phyloP scores from a whole-genome alignment of 805 yeast species.

The Ogataea allantospora region DNA sequence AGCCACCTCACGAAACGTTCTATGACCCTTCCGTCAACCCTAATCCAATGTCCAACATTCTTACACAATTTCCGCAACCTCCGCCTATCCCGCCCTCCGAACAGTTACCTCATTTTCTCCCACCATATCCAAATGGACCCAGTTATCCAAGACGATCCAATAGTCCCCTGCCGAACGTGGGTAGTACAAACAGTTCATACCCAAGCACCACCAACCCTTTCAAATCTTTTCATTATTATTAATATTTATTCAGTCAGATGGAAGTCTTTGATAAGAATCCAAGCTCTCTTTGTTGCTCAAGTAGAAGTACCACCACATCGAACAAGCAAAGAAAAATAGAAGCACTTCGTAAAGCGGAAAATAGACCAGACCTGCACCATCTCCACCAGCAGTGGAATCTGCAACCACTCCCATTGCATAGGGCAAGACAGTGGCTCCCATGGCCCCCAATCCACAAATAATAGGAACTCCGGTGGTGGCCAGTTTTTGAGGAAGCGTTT shows the following conservation, averaged over 20 bases:
- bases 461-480: constrained; percentile 72
- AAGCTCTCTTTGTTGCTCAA: constrained; percentile 15
- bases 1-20: background rate
- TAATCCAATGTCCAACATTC: constrained; percentile 13
- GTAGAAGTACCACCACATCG: constrained; percentile 31
- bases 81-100: constrained; percentile 1
- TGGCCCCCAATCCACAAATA: constrained; percentile 76
- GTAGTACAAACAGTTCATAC: constrained; percentile 8
- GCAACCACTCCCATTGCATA: constrained; percentile 55
- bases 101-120: background rate
- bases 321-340: constrained; percentile 24
- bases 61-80: constrained; percentile 10
- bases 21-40: constrained; percentile 7
- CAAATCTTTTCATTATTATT: constrained; percentile 13
- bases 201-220: constrained; percentile 15
- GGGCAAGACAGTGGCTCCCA: constrained; percentile 78
- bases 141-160: constrained; percentile 1
- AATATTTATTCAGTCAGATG: background rate
- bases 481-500: constrained; percentile 55
- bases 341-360: constrained; percentile 29
- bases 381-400: constrained; percentile 27
- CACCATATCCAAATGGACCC: too few species aligned
- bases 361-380: constrained; percentile 34
- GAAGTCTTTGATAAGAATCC: constrained; percentile 20
- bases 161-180: constrained; percentile 12